Conservation (phyloP, 371 early-diverging fungal species). For the Ecytonucleospora hepatopenaei region DNA sequence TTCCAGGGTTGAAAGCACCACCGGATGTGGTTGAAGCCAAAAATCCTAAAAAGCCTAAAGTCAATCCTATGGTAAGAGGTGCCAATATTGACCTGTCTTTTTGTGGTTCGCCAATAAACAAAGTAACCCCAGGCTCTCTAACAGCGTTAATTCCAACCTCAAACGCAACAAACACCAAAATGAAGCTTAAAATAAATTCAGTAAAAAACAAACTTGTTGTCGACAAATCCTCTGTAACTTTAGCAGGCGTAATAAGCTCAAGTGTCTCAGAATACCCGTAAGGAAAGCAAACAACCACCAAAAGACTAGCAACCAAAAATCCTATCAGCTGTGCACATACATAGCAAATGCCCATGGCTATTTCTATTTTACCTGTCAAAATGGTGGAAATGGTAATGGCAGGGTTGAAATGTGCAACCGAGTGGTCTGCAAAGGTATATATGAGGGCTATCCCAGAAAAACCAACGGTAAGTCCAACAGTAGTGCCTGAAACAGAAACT, state of each 20-base stretch:
- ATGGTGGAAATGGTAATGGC: conserved; percentile 65
- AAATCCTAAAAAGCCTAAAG: conserved; percentile 63
- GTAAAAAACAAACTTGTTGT: conserved; percentile 51
- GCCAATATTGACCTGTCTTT: conserved; percentile 48
- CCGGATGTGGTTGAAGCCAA: conserved; percentile 62
- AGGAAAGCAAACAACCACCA: conserved; percentile 60
- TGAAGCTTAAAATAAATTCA: conserved; percentile 61
- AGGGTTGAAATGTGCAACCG: conserved; percentile 60
- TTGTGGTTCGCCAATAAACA: conserved; percentile 27
- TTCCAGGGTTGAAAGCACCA: conserved; percentile 65
- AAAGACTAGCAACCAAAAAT: conserved; percentile 59
- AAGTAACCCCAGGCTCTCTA: conserved; percentile 45
- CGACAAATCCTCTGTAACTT: conserved; percentile 17
- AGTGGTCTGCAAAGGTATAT: conserved; percentile 64
- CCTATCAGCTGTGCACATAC: conserved; percentile 61
- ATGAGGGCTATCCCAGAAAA: conserved; percentile 61
- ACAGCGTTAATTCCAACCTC: conserved; percentile 65
- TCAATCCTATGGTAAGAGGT: conserved; percentile 55
- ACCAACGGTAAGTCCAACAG: conserved; percentile 59
- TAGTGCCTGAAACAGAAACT: conserved; percentile 55
- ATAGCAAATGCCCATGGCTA: conserved; percentile 60
- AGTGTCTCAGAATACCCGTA: conserved; percentile 35
- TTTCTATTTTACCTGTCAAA: conserved; percentile 60
- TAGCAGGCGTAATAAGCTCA: conserved; percentile 40
- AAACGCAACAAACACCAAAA: conserved; percentile 65